Evolutionary conservation across 1,139 yeast species (phyloP).

Genomic region (Eremothecium gossypii): DNA sequence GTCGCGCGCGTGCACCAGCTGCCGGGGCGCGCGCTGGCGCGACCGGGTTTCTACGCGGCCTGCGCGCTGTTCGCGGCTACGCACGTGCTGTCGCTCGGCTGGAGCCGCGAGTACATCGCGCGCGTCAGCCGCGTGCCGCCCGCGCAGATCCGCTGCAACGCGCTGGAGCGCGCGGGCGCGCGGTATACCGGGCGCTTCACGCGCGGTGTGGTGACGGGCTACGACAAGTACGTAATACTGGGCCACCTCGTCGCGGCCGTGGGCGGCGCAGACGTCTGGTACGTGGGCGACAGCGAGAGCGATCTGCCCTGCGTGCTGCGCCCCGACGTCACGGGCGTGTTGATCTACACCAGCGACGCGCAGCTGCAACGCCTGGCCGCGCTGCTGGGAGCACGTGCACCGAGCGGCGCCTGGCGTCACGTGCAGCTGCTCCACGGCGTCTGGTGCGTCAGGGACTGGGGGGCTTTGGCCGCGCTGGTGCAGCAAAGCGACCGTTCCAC

Average conservation of each 20-base stretch:
- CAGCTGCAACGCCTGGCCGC: neutral
- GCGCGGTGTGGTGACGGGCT: slow-evolving; percentile 21
- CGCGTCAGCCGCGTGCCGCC: slow-evolving; percentile 9
- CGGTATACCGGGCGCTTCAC: slow-evolving; percentile 21
- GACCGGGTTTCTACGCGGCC: slow-evolving; percentile 6
- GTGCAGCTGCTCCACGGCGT: neutral
- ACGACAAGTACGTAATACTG: slow-evolving; percentile 19
- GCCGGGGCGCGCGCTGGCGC: slow-evolving; percentile 6
- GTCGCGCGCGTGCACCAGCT: slow-evolving; percentile 12
- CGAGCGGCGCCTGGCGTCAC: neutral
- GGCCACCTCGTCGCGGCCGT: neutral
- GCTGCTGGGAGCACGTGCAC: neutral
- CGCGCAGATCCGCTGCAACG: slow-evolving; percentile 19
- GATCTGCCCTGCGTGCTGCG: slow-evolving; percentile 24
- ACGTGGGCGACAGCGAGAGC: slow-evolving; percentile 29
- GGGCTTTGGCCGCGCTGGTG: slow-evolving; percentile 1
- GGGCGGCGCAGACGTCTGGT: slow-evolving; percentile 15
- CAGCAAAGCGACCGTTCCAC: neutral
- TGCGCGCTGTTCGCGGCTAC: slow-evolving; percentile 7
- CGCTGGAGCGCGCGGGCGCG: slow-evolving; percentile 10
- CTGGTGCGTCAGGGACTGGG: slow-evolving; percentile 3
- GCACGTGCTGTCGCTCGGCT: slow-evolving; percentile 24
- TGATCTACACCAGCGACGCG: slow-evolving; percentile 8
- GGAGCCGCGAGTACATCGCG: slow-evolving; percentile 26
- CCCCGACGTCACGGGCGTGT: slow-evolving; percentile 22